Evolutionary conservation across 306 rosid species (phyloP).

Genomic region (Boehmeria nivea): DNA sequence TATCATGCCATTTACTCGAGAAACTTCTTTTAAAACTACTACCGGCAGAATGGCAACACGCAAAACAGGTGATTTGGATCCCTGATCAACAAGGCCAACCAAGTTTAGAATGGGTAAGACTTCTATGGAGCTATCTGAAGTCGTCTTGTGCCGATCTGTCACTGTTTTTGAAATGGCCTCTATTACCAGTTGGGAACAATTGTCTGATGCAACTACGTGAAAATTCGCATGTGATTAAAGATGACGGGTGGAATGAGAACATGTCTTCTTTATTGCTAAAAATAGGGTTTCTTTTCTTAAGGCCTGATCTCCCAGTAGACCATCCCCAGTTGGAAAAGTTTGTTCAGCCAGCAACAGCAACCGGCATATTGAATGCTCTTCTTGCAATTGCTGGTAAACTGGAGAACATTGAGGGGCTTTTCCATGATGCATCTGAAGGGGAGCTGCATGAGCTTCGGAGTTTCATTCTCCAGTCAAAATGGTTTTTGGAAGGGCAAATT

Average conservation of each 20-base stretch:
- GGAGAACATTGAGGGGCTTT: slow-evolving; percentile 64
- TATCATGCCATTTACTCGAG: slow-evolving; percentile 82
- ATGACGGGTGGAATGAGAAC: slow-evolving; percentile 97
- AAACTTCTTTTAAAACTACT: slow-evolving; percentile 73
- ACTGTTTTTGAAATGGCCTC: slow-evolving; percentile 87
- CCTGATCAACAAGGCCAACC: slow-evolving; percentile 88
- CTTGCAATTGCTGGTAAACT: slow-evolving; percentile 67
- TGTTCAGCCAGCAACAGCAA: slow-evolving; percentile 77
- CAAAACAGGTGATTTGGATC: slow-evolving; percentile 72
- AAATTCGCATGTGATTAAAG: slow-evolving; percentile 70
- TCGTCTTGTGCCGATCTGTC: slow-evolving; percentile 71
- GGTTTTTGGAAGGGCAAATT: slow-evolving; percentile 76
- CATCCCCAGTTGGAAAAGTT: slow-evolving; percentile 73
- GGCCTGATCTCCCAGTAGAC: slow-evolving; percentile 62
- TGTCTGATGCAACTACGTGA: slow-evolving; percentile 65
- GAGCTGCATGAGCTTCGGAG: slow-evolving; percentile 93
- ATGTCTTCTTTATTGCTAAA: slow-evolving; percentile 77
- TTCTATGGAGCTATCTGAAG: slow-evolving; percentile 84
- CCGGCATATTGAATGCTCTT: slow-evolving; percentile 69
- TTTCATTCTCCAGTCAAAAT: slow-evolving; percentile 91
- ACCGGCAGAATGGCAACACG: slow-evolving; percentile 91
- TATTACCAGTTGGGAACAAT: slow-evolving; percentile 69
- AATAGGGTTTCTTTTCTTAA: slow-evolving; percentile 80
- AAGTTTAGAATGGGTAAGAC: slow-evolving; percentile 83
- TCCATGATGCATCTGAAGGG: slow-evolving; percentile 66